Evolutionary conservation across 1,139 yeast genomes (phyloP), one percentile per base, ranked within the genome.

Genomic region (Nakaseomyces uthaithaninus): DNA sequence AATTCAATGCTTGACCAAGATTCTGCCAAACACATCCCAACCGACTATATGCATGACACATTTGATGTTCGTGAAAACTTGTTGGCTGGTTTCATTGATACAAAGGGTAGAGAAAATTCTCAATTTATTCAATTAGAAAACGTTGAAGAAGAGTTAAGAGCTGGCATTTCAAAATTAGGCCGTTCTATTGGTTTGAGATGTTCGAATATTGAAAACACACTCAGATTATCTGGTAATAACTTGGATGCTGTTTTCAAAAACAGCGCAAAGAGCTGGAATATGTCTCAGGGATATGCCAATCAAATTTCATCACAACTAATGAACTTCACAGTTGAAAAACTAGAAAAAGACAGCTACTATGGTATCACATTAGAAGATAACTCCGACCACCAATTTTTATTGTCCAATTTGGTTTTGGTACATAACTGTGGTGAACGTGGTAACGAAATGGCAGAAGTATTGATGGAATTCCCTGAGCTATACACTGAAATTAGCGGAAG

Each of bases 401-500:
- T 68, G 39, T 54, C 69, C 4, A 63, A 64, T 42, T 49, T 56
- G 45, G 62, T 64, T 16, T 45, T 65, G 9, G 71, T 63, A 26
- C 67, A 63, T 45, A 67, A 68, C 48, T 72, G 80, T 59, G 96
- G 96, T 62, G 96, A 87, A 69, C 67, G 97, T 51, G 96, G 96
- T 62, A 91, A 91, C 60, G 98, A 91, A 69, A 91, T 91, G 97
- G 97, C 98, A 40, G 98, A 91, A 69, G 98, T 91, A 30, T 75
- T 91, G 67, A 89, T 89, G 96, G 99, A 93, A 68, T 91, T 91
- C 86, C 99, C 99, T 40, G 97, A 91, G 67, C 72, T 91, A 60
- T 85, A 68, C 64, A 87, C 96, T 45, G 96, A 87, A 65, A 71
- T 86, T 44, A 74, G 79, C 42, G 98, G 97, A 53, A 80, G 86